Base-by-base conservation (phyloP, 1,139 yeast genomes). In the Arxiozyma telluris region DNA sequence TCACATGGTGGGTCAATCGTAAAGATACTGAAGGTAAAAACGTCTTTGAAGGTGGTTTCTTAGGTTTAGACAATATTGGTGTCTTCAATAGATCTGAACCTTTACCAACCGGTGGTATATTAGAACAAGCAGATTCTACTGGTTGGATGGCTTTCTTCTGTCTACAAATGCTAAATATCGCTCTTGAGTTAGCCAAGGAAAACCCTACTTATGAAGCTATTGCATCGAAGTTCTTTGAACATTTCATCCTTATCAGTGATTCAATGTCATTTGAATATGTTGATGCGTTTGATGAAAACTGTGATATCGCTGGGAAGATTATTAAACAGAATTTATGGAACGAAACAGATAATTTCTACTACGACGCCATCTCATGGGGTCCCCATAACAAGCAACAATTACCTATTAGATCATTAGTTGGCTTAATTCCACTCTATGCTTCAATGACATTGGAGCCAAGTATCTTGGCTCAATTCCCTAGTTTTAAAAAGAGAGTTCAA, bases 101-200 rank as follows among this genome's bases (percentile, higher is more conserved):
- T 1, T 76, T 88, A 64, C 98, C 98, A 41, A 88, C 96, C 1
- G 97, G 97, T 44, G 96, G 97, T 52, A 81, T 78, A 49, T 76
- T 91, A 61, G 96, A 90, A 69, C 98, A 91, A 71, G 96, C 98
- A 0, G 98, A 91, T 70, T 88, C 96, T 34, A 91, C 98, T 8
- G 97, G 97, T 47, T 91, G 98, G 98, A 88, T 91, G 96, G 98
- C 96, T 0, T 91, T 93, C 73, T 91, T 84, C 72, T 82, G 88
- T 44, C 75, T 91, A 62, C 95, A 88, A 68, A 90, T 91, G 97
- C 78, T 91, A 70, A 91, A 90, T 68, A 91, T 91, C 67, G 94
- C 98, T 0, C 78, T 91, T 61, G 98, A 91, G 70, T 78, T 91
- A 64, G 87, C 97, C 41, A 89, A 87, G 68, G 82, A 86, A 51